A percentile compares a stretch with the other conserved stretches of the same genome.
Conservation (phyloP, 1,139 yeast species). For the Eremothecium gossypii region DNA sequence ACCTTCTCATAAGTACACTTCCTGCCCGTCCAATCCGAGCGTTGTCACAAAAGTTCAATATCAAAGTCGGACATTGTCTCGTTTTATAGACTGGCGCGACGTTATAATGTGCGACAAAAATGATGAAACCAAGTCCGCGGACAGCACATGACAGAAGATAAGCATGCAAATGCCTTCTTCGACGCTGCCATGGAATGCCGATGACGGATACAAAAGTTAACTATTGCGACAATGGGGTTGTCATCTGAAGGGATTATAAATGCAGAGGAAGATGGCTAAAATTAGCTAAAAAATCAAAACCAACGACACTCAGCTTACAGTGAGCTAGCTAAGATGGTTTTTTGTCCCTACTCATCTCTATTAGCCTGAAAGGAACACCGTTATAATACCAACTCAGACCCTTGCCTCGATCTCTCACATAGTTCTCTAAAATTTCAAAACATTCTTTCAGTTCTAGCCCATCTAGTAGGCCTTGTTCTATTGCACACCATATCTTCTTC, state of each 20-base stretch:
- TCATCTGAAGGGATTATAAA: no score
- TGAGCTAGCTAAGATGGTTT: no score
- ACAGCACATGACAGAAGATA: no score
- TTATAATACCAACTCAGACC: slow-evolving; percentile 25
- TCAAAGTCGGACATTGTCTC: not conserved
- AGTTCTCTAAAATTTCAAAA: slow-evolving; percentile 16
- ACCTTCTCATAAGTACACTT: slow-evolving; percentile 2
- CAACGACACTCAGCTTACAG: no score
- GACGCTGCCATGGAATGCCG: no score
- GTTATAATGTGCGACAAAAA: slow-evolving; percentile 3
- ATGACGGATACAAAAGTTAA: no score
- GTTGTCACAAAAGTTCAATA: slow-evolving; percentile 3
- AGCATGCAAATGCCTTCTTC: no score
- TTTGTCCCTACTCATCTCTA: slow-evolving; percentile 6
- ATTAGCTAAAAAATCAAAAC: no score
- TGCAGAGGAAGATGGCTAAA: no score
- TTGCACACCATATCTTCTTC: slow-evolving; percentile 25
- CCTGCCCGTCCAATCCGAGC: not conserved
- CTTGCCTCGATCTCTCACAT: slow-evolving; percentile 17
- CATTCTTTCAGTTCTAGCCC: slow-evolving; percentile 20
- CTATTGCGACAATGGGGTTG: no score
- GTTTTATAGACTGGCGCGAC: slow-evolving; percentile 1
- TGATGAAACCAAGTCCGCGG: not conserved
- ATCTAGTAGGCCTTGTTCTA: slow-evolving; percentile 21
- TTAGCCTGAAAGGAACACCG: slow-evolving; percentile 22